phyloP scores from a whole-genome alignment of 148 eudicot species.

The Cornus kousa region DNA sequence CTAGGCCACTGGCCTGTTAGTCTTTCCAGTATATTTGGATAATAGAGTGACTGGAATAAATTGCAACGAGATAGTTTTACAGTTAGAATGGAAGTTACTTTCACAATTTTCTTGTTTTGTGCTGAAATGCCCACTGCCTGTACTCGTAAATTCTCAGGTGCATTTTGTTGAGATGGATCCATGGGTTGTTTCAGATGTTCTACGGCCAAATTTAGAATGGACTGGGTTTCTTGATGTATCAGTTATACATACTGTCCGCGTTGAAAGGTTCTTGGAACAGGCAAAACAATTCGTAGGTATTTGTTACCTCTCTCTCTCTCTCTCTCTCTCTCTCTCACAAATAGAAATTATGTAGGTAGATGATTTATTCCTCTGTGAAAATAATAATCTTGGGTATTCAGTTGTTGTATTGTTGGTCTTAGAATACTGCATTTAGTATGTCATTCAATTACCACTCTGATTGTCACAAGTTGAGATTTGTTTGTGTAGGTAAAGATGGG shows the following conservation, averaged over 20 bases:
- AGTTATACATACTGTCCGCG: conserved; percentile 71
- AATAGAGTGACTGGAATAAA: not conserved
- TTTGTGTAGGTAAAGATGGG: conserved; percentile 53
- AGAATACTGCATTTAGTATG: too few species aligned
- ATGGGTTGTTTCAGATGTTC: conserved; percentile 87
- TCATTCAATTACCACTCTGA: too few species aligned
- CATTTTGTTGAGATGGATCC: conserved; percentile 99
- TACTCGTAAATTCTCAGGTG: conserved; percentile 40
- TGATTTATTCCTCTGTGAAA: too few species aligned
- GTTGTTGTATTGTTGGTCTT: too few species aligned
- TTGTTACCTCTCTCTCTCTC: not conserved
- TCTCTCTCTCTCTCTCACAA: not conserved
- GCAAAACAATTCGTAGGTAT: conserved; percentile 58
- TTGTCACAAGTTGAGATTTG: not conserved
- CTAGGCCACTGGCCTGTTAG: too few species aligned
- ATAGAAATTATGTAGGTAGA: too few species aligned
- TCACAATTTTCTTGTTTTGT: conserved; percentile 10
- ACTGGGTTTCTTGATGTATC: conserved; percentile 77
- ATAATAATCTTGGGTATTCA: too few species aligned
- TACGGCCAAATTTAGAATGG: conserved; percentile 77
- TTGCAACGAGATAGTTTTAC: not conserved
- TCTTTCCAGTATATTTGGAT: not conserved
- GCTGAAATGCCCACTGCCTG: conserved; percentile 9
- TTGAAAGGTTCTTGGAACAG: conserved; percentile 70
- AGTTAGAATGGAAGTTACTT: not conserved